These are phyloP conservation scores for Phlegmacium glaucopus DNA, from an alignment of 768 basidiomycete species.

Conservation along the genomic window DNA sequence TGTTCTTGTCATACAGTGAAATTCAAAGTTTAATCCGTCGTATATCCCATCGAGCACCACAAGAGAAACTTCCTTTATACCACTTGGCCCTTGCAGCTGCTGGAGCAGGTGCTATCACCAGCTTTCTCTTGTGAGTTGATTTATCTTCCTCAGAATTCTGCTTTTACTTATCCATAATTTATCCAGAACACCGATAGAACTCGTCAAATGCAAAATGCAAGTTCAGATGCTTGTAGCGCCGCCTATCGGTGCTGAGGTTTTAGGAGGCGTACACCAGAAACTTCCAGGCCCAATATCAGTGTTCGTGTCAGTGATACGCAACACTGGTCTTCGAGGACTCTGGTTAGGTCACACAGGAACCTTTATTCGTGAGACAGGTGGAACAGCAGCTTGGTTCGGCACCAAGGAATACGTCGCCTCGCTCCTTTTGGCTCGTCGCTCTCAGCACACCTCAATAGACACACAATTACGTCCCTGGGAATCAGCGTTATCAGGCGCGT, in stretches of 20 bases:
- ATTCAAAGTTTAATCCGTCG: slow-evolving; percentile 60
- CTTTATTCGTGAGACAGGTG: slow-evolving; percentile 83
- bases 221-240: slow-evolving; percentile 27
- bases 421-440: slow-evolving; percentile 51
- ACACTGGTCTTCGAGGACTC: slow-evolving; percentile 43
- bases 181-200: slow-evolving; percentile 33
- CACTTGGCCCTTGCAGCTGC: slow-evolving; percentile 82
- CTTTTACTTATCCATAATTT: neutral
- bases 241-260: slow-evolving; percentile 1
- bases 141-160: neutral
- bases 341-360: slow-evolving; percentile 90
- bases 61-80: slow-evolving; percentile 52
- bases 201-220: slow-evolving; percentile 38
- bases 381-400: slow-evolving; percentile 83
- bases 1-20: slow-evolving; percentile 86
- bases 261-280: slow-evolving; percentile 9
- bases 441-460: slow-evolving; percentile 10
- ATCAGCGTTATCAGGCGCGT: slow-evolving; percentile 74
- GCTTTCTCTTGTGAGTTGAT: slow-evolving; percentile 76
- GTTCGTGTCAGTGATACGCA: slow-evolving; percentile 25
- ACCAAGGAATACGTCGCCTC: slow-evolving; percentile 77
- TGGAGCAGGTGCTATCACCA: slow-evolving; percentile 81
- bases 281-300: slow-evolving; percentile 27
- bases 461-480: slow-evolving; percentile 58
- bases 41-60: slow-evolving; percentile 27